Percentiles rank a stretch among this genome's conserved stretches.
Evolutionary conservation across 2,329 filamentous ascomycete species (phyloP).

Genomic region (Pseudocercospora eumusae): DNA sequence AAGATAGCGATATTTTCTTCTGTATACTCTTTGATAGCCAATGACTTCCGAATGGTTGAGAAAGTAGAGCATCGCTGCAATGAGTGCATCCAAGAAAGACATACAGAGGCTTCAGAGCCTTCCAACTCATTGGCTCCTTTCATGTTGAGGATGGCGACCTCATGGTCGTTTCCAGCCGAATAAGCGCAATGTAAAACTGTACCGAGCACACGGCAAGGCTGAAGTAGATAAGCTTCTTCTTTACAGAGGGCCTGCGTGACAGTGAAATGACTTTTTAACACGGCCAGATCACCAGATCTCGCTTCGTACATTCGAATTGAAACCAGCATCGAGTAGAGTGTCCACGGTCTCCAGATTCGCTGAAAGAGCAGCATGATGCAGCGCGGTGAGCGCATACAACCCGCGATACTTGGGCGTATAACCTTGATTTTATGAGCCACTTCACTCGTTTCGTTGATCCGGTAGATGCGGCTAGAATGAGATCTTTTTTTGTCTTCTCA

Average conservation of each 20-base stretch:
- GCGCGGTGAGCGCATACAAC: not conserved
- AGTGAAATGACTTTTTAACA: not conserved
- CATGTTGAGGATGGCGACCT: not conserved
- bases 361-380: constrained; percentile 2
- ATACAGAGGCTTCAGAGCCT: no score
- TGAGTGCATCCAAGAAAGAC: no score
- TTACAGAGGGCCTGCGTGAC: not conserved
- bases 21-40: no score
- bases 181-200: not conserved
- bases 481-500: not conserved
- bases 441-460: not conserved
- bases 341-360: not conserved
- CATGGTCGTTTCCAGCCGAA: not conserved
- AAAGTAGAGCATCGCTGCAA: no score
- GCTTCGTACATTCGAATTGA: not conserved
- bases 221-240: not conserved
- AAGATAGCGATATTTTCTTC: no score
- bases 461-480: not conserved
- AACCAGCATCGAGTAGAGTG: not conserved
- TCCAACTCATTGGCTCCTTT: not conserved
- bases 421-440: not conserved
- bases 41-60: no score
- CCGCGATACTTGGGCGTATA: not conserved
- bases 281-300: not conserved
- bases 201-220: not conserved